Base-by-base conservation (phyloP, 352 stramenopile genomes). In the Globisporangium irregulare region DNA sequence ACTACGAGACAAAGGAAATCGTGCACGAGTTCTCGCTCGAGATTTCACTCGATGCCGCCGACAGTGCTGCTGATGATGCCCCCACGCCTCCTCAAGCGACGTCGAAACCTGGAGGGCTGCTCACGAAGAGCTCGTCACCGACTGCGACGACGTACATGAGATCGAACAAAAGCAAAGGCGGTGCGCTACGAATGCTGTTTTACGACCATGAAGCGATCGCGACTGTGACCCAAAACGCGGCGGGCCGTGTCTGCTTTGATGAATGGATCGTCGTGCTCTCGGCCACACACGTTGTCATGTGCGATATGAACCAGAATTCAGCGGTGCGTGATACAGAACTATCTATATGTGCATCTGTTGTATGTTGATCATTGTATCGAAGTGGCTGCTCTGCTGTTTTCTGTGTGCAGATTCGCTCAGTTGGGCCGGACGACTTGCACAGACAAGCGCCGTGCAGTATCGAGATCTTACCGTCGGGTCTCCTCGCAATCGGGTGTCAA, bases 201-300 rank as follows among this genome's bases (percentile, higher is more conserved):
- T 93, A 90, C 60, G 86, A 94, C 56, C 81, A 91, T 29, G 82
- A 94, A 65, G 71, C 76, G 20, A 86, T 94, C 43, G 63, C 70
- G 5, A 78, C 73, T 50, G 80, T 67, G n/a, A 81, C 81, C 1
- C 72, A 81, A 38, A 73, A 78, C 41, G 59, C 73, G 18, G 71
- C 62, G 1, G 73, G 85, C 9, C 81, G 84, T 24, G 68, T 67
- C 0, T 92, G 80, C 65, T 93, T 90, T 62, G 85, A 94, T 6
- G 84, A 93, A 57, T 92, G 76, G 78, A 68, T 94, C 15, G 69
- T 94, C 51, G 77, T 94, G 18, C 65, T 92, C 25, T 76, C 81
- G 0, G 59, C 75, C 1, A 81, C 81, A 6, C 70, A 90, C n/a
- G 81, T 94, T 27, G 70, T 89, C n/a, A 70, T 92, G 57, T 90